Base-by-base conservation (phyloP, 176 grass and related monocot genomes). In the Avena eriantha region DNA sequence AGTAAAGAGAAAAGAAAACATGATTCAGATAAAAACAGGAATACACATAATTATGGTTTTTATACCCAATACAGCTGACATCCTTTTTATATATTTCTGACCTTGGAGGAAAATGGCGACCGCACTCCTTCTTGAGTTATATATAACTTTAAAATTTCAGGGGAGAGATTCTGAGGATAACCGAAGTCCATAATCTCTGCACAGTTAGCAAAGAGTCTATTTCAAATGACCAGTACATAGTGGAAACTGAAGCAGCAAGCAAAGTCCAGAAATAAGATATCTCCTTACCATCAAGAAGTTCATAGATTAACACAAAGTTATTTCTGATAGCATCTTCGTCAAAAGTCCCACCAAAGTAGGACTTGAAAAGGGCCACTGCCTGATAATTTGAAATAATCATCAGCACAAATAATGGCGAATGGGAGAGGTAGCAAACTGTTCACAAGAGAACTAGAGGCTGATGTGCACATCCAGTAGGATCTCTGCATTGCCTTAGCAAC, bases 181-280 rank as follows among this genome's bases (percentile, higher is more conserved):
- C 97, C 97, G 39, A 99, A 99, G 83, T 99, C 97, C 97, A 99
- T 99, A 82, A 99, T 99, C 72, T 99, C 97, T 99, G 94, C 63
- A 89, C 29, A 96, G 63, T 87, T 57, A 87, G 86, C 48, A 56
- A 16, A 65, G 23, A 61, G 18, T 35, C 48, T 41, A 33, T 18
- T 72, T 72, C 78, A 85, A 83, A 60, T 71, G 55, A 80, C 26
- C 8, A 68, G n/a, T 41, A 21, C 53, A 92, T 47, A 3, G 3
- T 83, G 61, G n/a, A 49, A 84, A 81, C 23, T 87, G 26, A 89
- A 71, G 85, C 57, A 85, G 43, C 18, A 81, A 77, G 36, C 57
- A 2, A 87, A 75, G 41, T 78, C 79, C 43, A 64, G 79, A 65
- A 71, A 79, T 47, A 66, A 5, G 80, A 84, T 59, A 77, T 19